Evolutionary conservation across 192 early-diverging fungal genomes (phyloP), one percentile per base, ranked within the genome.

Genomic region (Mortierella claussenii): DNA sequence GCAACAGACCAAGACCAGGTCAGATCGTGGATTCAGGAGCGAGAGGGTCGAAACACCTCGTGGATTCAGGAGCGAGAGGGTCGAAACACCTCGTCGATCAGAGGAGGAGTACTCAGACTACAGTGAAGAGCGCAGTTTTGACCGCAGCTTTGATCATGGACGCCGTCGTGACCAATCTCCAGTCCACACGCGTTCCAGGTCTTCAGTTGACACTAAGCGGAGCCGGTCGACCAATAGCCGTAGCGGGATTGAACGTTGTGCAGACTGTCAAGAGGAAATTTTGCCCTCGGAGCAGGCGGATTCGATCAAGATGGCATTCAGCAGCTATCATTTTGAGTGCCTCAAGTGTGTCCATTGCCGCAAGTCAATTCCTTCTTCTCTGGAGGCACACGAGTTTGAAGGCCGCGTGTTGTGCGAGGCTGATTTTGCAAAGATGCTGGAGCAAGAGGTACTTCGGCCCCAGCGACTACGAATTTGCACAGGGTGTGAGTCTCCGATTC

Each of bases 391-490:
- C 43, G 86, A 87, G 45, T 81, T 85, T 49, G 83, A 91, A 49
- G 86, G 85, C 10, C 74, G 81, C 21, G 55, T 86, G 24, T 86
- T 81, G 27, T 91, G 90, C 54, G 90, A 91, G 46, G 59, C 65
- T 34, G 82, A 87, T 61, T 91, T 84, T 30, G 48, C 46, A 13
- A 28, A 59, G 17, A 42, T 57, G 26, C 12, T 76, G 15, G 51
- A 66, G 32, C 50, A 61, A 23, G 73, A 67, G 24, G 6, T 11
- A 1, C 23, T 37, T 21, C 32, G 65, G 10, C 48, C 46, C 20
- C 56, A 58, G 3, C 53, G 48, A 12, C 51, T 12, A 9, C 46
- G 23, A n/a, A 62, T 27, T 0, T 76, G 73, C 26, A 53, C 73
- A 5, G 64, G 65, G 9, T 76, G 73, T 15, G 65, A 76, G 10